These are phyloP conservation scores for Pelargonium nanum DNA, from an alignment of 345 rosid species.

Conservation along the genomic window DNA sequence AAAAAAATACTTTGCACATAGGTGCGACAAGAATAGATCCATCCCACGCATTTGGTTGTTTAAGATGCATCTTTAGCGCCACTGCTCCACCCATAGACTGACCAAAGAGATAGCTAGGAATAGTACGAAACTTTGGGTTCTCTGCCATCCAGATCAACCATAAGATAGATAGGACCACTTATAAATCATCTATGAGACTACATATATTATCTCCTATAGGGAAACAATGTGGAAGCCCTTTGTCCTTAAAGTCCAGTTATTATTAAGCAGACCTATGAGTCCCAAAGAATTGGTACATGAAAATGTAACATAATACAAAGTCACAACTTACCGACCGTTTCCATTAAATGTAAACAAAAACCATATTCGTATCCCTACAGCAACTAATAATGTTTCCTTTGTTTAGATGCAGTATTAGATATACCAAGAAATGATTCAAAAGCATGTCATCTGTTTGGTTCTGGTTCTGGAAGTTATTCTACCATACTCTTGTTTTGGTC, in stretches of 20 bases:
- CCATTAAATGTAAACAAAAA: neutral
- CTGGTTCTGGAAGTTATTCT: too few species aligned
- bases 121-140: slow-evolving; percentile 36
- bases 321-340: neutral
- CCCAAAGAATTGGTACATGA: too few species aligned
- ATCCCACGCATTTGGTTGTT: slow-evolving; percentile 75
- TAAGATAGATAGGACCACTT: neutral
- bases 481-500: too few species aligned
- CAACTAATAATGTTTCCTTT: too few species aligned
- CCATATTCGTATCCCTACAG: neutral
- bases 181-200: too few species aligned
- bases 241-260: too few species aligned
- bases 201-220: too few species aligned
- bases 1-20: slow-evolving; percentile 79
- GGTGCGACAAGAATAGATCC: slow-evolving; percentile 93
- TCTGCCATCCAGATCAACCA: slow-evolving; percentile 27
- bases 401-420: neutral
- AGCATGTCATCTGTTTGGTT: neutral
- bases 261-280: too few species aligned
- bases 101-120: slow-evolving; percentile 84
- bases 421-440: neutral
- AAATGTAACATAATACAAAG: too few species aligned
- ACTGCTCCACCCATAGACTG: slow-evolving; percentile 98
- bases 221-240: too few species aligned
- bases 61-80: slow-evolving; percentile 71